Base-by-base conservation (phyloP, 345 rosid genomes). In the Kernera saxatilis region DNA sequence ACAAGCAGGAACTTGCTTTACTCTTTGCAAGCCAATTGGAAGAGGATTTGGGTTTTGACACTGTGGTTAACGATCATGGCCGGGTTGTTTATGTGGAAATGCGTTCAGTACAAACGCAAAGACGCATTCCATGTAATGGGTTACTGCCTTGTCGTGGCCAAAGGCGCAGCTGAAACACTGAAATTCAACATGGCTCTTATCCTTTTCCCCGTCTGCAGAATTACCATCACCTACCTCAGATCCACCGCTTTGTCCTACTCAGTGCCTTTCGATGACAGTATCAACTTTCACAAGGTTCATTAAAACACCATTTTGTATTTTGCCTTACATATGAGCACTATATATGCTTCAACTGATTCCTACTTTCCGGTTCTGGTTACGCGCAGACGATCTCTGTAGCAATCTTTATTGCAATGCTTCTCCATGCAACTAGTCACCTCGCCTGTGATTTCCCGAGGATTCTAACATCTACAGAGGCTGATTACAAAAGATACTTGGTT, bases 161-260 rank as follows among this genome's bases (percentile, higher is more conserved):
- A 93, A 70, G 98, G 98, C 0, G 96, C 97, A 2, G 98, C 94
- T 3, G 98, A 93, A 78, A 93, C 93, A 1, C 78, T 93, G 69
- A 91, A 93, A 72, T 80, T 93, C 76, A 93, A 93, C 77, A 93
- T 93, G 98, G 98, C 97, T 60, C 87, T 93, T 15, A 80, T 93
- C 54, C 96, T 93, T 61, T 76, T 93, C 48, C 98, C 98, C 0
- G 98, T 93, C 5, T 93, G 97, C 67, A 81, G 97, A 82, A 91
- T 82, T 79, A 84, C 87, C 4, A 86, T 93, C 72, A 93, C 98
- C 15, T 84, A 94, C 86, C 96, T 93, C 6, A 78, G 97, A 81
- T 85, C 96, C 77, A 93, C 98, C 14, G 74, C 40, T 80, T 56
- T 93, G 77, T 86, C 92, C 19, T 62, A 69, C 80, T 70, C 82